Conservation (phyloP, 2,329 filamentous ascomycete species). For the Colletotrichum sp. region DNA sequence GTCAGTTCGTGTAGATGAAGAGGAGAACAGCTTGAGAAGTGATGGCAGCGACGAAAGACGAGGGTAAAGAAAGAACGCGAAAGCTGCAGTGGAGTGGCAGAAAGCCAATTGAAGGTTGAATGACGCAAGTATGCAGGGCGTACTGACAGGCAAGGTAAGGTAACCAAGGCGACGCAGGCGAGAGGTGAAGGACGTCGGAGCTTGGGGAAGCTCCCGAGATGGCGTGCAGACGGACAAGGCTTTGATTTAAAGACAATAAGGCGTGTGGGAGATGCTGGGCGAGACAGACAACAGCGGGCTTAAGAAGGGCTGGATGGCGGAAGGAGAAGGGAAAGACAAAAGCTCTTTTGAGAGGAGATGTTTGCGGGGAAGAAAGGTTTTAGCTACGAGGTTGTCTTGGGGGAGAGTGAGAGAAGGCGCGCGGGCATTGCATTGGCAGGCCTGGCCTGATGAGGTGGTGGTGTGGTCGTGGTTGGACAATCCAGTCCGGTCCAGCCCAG, state of each 20-base stretch:
- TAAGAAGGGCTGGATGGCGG: not conserved
- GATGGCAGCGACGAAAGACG: not conserved
- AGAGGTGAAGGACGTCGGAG: constrained; percentile 4
- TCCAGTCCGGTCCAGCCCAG: constrained; percentile 8
- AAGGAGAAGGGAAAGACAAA: not conserved
- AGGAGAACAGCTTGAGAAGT: not conserved
- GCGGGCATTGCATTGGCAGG: constrained; percentile 1
- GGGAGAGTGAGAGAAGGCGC: not conserved
- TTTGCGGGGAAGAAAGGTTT: constrained; percentile 22
- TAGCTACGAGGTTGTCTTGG: constrained; percentile 13
- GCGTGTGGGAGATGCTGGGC: not conserved
- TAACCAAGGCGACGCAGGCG: constrained; percentile 15
- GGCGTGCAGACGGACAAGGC: constrained; percentile 9
- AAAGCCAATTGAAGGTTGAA: not conserved
- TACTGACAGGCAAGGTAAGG: constrained; percentile 1
- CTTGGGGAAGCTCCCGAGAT: constrained; percentile 14
- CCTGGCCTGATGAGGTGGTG: constrained; percentile 11
- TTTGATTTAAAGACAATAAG: constrained; percentile 17
- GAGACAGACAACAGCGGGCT: not conserved
- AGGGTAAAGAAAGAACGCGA: not conserved
- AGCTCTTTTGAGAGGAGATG: constrained; percentile 2
- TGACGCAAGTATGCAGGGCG: constrained; percentile 15
- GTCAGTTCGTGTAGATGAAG: not conserved
- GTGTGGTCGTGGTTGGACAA: constrained; percentile 20
- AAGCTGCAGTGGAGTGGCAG: not conserved